Percentiles rank a stretch among this genome's conserved stretches.
phyloP scores from a whole-genome alignment of 2,329 filamentous ascomycete species.

The Neonectria hederae region DNA sequence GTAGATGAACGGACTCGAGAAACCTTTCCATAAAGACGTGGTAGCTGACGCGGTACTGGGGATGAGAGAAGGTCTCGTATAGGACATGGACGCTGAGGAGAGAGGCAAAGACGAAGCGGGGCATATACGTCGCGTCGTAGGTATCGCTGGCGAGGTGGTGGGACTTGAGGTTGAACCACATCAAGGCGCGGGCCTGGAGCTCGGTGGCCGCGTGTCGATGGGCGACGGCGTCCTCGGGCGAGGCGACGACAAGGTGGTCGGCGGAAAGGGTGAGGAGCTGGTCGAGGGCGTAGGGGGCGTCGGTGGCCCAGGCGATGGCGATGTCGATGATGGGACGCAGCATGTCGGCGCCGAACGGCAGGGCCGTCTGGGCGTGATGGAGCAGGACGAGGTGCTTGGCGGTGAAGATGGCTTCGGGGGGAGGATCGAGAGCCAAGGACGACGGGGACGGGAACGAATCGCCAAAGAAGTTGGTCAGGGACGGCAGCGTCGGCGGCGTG shows the following conservation, averaged over 20 bases:
- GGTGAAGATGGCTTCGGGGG: constrained; percentile 43
- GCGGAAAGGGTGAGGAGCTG: constrained; percentile 57
- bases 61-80: constrained; percentile 54
- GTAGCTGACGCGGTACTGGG: constrained; percentile 46
- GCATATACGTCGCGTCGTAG: constrained; percentile 42
- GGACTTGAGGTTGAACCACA: constrained; percentile 47
- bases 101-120: constrained; percentile 55
- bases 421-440: neutral
- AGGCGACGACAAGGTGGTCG: constrained; percentile 46
- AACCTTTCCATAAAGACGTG: constrained; percentile 52
- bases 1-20: constrained; percentile 52
- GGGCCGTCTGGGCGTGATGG: constrained; percentile 45
- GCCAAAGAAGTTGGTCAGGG: constrained; percentile 20
- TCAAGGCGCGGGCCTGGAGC: constrained; percentile 56
- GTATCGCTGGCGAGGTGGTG: constrained; percentile 35
- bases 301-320: constrained; percentile 43
- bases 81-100: constrained; percentile 57
- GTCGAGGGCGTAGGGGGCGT: constrained; percentile 56
- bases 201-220: constrained; percentile 51
- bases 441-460: neutral
- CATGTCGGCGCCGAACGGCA: constrained; percentile 34
- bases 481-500: constrained; percentile 19
- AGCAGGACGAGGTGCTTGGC: constrained; percentile 52
- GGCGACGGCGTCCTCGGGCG: constrained; percentile 24
- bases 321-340: constrained; percentile 43